A percentile compares a stretch with the other conserved stretches of the same genome.
These are phyloP conservation scores for Starmera quercuum DNA, from an alignment of 805 yeast species.

Conservation along the genomic window DNA sequence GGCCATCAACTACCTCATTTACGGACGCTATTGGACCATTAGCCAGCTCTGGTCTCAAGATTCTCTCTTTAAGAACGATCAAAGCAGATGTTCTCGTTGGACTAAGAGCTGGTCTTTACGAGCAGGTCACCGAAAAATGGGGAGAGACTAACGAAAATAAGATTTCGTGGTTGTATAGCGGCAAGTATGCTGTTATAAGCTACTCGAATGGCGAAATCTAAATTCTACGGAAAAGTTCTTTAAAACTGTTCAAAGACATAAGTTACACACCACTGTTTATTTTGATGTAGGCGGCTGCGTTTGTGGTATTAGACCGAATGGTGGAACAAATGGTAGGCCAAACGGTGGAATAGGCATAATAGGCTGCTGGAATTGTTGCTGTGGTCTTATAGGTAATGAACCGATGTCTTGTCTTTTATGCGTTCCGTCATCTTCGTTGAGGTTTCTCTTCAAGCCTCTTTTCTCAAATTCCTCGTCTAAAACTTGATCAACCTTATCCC, in stretches of 20 bases:
- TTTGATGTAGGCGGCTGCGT: conserved; percentile 11
- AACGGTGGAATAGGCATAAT: conserved; percentile 13
- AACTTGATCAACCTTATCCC: conserved; percentile 44
- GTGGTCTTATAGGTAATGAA: conserved; percentile 8
- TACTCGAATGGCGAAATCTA: conserved; percentile 34
- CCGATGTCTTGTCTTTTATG: conserved; percentile 8
- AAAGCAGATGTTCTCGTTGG: conserved; percentile 96
- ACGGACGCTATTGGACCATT: conserved; percentile 59
- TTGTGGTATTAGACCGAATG: conserved; percentile 26
- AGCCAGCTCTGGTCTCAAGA: conserved; percentile 51
- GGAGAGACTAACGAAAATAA: conserved; percentile 53
- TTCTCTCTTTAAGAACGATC: conserved; percentile 81
- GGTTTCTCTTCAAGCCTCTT: conserved; percentile 20
- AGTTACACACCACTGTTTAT: background rate
- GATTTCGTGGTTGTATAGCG: conserved; percentile 78
- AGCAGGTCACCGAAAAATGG: conserved; percentile 57
- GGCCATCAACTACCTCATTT: conserved; percentile 83
- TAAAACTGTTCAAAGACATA: background rate
- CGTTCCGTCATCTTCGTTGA: conserved; percentile 5
- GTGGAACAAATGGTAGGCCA: conserved; percentile 15
- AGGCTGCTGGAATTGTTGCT: conserved; percentile 2
- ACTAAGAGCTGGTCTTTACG: conserved; percentile 63
- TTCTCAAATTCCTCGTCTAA: conserved; percentile 28
- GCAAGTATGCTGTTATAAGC: conserved; percentile 90
- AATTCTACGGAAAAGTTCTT: background rate